A percentile compares a stretch with the other conserved stretches of the same genome.
Conservation (phyloP, 768 basidiomycete species). For the Tylopilus subfusipes region DNA sequence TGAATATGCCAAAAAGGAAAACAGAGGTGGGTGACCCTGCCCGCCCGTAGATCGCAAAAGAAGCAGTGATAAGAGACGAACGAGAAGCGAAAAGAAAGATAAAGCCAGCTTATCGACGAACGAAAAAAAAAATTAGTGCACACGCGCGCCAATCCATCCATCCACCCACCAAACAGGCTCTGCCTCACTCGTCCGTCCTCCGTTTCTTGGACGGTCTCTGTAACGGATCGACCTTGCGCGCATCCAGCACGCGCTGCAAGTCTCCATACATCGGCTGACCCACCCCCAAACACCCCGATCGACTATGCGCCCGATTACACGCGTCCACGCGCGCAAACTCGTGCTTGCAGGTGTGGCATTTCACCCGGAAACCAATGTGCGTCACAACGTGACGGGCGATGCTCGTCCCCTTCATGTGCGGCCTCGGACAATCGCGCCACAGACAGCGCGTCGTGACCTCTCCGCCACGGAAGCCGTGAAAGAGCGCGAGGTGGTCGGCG, state of each 20-base stretch:
- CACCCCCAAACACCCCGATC: conserved; percentile 30
- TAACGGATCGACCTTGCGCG: conserved; percentile 24
- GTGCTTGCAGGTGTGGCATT: conserved; percentile 28
- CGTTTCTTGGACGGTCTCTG: conserved; percentile 29
- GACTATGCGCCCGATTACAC: conserved; percentile 33
- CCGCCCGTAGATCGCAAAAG: neutral
- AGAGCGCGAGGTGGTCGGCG: conserved; percentile 31
- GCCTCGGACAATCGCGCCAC: conserved; percentile 28
- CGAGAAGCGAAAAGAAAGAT: neutral
- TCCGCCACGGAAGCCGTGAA: conserved; percentile 30
- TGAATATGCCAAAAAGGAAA: neutral
- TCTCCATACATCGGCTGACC: conserved; percentile 32
- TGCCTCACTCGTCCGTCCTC: conserved; percentile 23
- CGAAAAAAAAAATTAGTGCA: neutral
- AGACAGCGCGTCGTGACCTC: conserved; percentile 31
- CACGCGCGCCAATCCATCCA: neutral
- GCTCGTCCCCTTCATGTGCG: conserved; percentile 32
- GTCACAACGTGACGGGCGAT: conserved; percentile 34
- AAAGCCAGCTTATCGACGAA: neutral
- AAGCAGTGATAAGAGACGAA: neutral
- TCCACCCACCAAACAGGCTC: neutral
- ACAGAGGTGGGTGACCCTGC: neutral
- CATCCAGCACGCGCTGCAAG: conserved; percentile 24
- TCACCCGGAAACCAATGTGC: conserved; percentile 30
- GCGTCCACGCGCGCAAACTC: conserved; percentile 34